Evolutionary conservation across 495 filamentous ascomycete species (phyloP), one percentile per base, ranked within the genome.

Genomic region (Neurospora sp.): DNA sequence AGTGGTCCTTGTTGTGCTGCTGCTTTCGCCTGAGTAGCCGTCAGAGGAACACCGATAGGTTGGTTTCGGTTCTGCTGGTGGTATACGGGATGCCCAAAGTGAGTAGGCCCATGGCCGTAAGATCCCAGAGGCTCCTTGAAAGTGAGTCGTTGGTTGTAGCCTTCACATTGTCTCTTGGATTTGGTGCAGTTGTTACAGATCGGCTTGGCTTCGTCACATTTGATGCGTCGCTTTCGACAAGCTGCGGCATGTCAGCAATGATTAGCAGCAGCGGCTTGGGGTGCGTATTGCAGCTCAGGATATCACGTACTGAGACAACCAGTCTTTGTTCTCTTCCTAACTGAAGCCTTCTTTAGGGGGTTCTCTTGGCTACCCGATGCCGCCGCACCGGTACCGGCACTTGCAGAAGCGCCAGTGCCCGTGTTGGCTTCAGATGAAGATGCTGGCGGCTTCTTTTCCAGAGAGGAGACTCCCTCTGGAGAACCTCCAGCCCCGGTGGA

Each of bases 151-250:
- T 94, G 94, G 75, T 91, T 96, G 83, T 99, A 99, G 44, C 96
- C 96, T 82, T 98, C 94, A 79, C 96, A 99, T 48, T 90, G 85
- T 12, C 96, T 89, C 80, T 96, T 97, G 12, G 95, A 97, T 78
- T 97, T 98, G 80, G 94, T 89, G 83, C 96, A 99, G 79, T 98
- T 86, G 73, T 86, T 89, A 83, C 96, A 98, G 17, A 89, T 94
- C 68, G 95, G 96, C 71, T 93, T 92, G 79, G 96, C 94, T 79
- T 98, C 96, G 69, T 95, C 96, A 79, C 96, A 99, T 82, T 99
- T 99, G 80, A 99, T 98, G 69, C 96, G 92, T 22, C 96, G 90
- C 81, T 91, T 94, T 70, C 96, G 91, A 85, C 96, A 99, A 70
- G 96, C 93, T 96, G 77, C 27, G 73, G 73, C 38, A 14, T 68